phyloP scores from a whole-genome alignment of 2,329 filamentous ascomycete species.

The Amylocarpus encephaloides region DNA sequence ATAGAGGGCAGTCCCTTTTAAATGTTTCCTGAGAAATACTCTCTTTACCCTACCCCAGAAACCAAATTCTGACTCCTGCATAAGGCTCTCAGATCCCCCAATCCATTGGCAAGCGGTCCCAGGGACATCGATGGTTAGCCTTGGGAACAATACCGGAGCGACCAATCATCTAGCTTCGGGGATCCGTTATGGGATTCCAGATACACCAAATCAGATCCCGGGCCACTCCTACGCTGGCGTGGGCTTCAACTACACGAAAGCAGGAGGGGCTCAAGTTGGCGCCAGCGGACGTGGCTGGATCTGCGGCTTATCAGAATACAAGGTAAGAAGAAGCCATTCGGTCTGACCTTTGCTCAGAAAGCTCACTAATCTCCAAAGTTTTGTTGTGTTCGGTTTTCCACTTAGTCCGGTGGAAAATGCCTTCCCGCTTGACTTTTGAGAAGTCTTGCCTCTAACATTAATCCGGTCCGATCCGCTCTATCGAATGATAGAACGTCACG shows the following conservation, averaged over 20 bases:
- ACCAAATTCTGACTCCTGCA: too few species aligned
- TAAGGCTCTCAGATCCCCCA: too few species aligned
- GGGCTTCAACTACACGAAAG: slow-evolving; percentile 36
- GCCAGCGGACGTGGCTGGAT: slow-evolving; percentile 36
- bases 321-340: slow-evolving; percentile 12
- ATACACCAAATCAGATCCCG: slow-evolving; percentile 35
- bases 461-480: slow-evolving; percentile 34
- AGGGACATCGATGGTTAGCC: slow-evolving; percentile 27
- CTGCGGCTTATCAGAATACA: slow-evolving; percentile 31
- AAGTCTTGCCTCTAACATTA: background rate
- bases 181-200: slow-evolving; percentile 38
- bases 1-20: too few species aligned
- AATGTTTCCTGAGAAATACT: too few species aligned
- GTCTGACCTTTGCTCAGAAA: too few species aligned
- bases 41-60: too few species aligned
- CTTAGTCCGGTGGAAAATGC: too few species aligned
- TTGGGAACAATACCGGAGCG: slow-evolving; percentile 29
- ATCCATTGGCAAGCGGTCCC: slow-evolving; percentile 11
- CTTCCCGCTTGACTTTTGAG: too few species aligned
- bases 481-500: slow-evolving; percentile 40
- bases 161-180: slow-evolving; percentile 36
- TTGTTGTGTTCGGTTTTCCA: too few species aligned
- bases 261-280: slow-evolving; percentile 37
- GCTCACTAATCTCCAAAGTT: too few species aligned
- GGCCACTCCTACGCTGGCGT: slow-evolving; percentile 36